Conservation (phyloP, 108 stramenopile genomes). For the Cyclotella baltica region DNA sequence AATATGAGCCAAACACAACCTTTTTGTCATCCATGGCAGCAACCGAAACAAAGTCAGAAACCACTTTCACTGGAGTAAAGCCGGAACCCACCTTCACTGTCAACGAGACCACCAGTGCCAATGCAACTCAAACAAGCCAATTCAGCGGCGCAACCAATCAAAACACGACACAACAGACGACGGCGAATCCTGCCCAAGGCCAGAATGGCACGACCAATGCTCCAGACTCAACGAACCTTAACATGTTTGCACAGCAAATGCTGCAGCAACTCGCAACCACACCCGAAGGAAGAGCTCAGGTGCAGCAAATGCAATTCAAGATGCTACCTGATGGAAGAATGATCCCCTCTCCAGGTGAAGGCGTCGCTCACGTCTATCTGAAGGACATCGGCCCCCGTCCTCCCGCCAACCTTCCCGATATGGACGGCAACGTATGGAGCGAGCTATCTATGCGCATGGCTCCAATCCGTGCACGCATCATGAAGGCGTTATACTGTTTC, state of each 20-base stretch:
- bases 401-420: background rate
- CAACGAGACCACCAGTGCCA: background rate
- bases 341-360: background rate
- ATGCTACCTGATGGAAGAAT: slow-evolving; percentile 7
- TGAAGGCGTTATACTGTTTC: background rate
- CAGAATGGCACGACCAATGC: background rate
- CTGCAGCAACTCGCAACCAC: background rate
- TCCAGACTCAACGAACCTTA: background rate
- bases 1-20: background rate
- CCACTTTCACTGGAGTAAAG: no score
- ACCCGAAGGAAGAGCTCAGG: background rate
- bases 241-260: background rate
- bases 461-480: background rate
- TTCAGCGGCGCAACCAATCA: no score
- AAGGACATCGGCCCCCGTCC: background rate
- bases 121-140: no score
- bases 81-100: no score
- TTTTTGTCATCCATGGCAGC: background rate
- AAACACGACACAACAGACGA: background rate
- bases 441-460: background rate
- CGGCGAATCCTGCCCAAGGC: background rate
- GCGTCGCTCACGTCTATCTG: background rate
- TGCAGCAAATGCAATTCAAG: background rate
- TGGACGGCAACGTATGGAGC: background rate
- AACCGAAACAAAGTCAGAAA: background rate